Conservation (phyloP, 768 basidiomycete genomes). For the Suillus variegatus region DNA sequence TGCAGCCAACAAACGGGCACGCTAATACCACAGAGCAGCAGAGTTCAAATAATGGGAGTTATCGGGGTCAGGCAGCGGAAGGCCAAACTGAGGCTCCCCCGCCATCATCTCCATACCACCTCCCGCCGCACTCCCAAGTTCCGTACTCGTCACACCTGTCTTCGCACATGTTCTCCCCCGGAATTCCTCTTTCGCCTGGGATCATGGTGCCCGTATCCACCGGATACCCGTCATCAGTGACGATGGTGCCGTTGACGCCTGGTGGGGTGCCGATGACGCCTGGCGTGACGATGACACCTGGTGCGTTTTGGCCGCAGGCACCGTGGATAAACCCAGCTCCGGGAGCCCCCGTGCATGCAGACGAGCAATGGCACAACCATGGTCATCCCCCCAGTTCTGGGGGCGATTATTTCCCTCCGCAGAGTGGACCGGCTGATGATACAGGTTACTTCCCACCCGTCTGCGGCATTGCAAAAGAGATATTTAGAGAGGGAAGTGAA, state of each 20-base stretch:
- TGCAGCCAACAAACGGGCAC: conserved; percentile 41
- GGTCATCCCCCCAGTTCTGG: conserved; percentile 7
- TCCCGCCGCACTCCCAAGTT: conserved; percentile 20
- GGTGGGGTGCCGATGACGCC: conserved; percentile 43
- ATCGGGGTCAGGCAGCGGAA: conserved; percentile 1
- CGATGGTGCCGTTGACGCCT: conserved; percentile 25
- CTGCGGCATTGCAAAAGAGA: conserved; percentile 36
- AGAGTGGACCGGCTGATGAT: conserved; percentile 23
- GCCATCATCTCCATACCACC: conserved; percentile 12
- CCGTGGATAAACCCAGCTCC: conserved; percentile 59
- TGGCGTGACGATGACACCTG: conserved; percentile 70
- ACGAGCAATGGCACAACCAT: conserved; percentile 16
- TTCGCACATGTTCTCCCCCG: conserved; percentile 30
- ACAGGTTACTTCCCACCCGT: conserved; percentile 47
- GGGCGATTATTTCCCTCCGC: conserved; percentile 45
- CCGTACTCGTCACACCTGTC: conserved; percentile 24
- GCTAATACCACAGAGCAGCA: neutral
- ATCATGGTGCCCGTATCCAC: conserved; percentile 29
- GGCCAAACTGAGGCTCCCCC: conserved; percentile 12
- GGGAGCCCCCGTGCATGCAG: conserved; percentile 53
- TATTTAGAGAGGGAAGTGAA: conserved; percentile 30
- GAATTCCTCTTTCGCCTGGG: conserved; percentile 33
- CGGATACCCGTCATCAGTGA: conserved; percentile 22
- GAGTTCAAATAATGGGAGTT: conserved; percentile 11
- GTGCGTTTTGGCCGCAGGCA: conserved; percentile 68